phyloP scores from a whole-genome alignment of 495 filamentous ascomycete species.

The Penicillium coffeae region DNA sequence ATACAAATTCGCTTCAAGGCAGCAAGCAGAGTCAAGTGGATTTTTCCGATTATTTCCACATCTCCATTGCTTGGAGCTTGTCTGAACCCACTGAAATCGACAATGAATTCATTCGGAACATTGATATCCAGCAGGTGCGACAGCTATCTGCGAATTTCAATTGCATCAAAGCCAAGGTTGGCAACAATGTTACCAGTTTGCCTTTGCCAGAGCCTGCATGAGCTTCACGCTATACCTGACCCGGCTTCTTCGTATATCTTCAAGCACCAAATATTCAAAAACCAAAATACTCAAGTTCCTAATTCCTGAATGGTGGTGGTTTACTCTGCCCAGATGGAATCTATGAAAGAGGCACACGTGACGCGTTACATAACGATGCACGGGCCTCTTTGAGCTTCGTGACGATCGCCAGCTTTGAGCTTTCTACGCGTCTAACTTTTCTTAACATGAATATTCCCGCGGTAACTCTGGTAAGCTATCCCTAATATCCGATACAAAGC shows the following conservation, averaged over 20 bases:
- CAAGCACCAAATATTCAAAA: background rate
- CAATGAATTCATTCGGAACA: constrained; percentile 28
- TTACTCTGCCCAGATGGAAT: too few species aligned
- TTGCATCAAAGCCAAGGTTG: constrained; percentile 69
- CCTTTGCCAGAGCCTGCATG: constrained; percentile 24
- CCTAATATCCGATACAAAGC: background rate
- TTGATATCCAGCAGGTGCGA: constrained; percentile 21
- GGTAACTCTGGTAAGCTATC: constrained; percentile 49
- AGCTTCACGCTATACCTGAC: background rate
- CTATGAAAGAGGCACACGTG: too few species aligned
- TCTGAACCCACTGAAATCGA: constrained; percentile 22
- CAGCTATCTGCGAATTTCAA: constrained; percentile 28
- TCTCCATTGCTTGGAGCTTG: constrained; percentile 77
- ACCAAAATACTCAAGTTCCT: background rate
- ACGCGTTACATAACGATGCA: background rate
- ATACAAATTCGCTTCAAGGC: constrained; percentile 32
- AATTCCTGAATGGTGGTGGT: too few species aligned
- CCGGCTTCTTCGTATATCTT: too few species aligned
- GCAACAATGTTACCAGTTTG: constrained; percentile 63
- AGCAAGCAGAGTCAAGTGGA: constrained; percentile 13
- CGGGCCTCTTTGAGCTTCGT: background rate
- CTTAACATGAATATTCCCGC: constrained; percentile 31
- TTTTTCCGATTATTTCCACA: constrained; percentile 61
- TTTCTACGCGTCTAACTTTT: constrained; percentile 6
- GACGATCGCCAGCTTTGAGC: background rate